Conservation (phyloP, 139 green algal genomes). For the Mesostigma viride region DNA sequence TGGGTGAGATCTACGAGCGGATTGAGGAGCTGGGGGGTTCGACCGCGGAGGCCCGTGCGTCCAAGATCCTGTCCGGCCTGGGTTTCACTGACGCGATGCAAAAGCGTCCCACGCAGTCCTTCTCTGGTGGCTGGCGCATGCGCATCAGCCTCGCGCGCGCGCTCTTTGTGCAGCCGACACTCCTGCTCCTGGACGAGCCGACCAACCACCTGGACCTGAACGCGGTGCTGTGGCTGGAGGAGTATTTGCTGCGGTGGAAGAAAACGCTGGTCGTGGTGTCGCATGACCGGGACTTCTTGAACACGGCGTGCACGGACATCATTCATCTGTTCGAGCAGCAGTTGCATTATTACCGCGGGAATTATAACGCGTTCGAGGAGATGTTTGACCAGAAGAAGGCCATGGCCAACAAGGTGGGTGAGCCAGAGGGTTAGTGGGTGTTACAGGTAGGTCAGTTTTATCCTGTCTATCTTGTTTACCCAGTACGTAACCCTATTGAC, state of each 20-base stretch:
- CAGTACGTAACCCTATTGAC: too few relatives aligned
- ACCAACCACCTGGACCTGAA: conserved; percentile 98
- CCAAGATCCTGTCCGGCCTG: conserved; percentile 94
- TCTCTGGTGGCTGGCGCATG: conserved; percentile 93
- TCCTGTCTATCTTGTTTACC: too few relatives aligned
- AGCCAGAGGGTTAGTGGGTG: too few relatives aligned
- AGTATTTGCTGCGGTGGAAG: conserved; percentile 91
- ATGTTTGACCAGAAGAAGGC: conserved; percentile 96
- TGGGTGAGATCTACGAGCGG: conserved; percentile 86
- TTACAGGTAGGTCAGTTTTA: too few relatives aligned
- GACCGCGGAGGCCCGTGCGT: conserved; percentile 78
- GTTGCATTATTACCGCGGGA: conserved; percentile 81
- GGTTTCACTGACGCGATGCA: conserved; percentile 80
- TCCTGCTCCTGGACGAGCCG: conserved; percentile 96
- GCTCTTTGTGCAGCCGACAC: conserved; percentile 94
- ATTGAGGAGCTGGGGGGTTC: conserved; percentile 67
- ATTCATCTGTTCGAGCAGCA: conserved; percentile 96
- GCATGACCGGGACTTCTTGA: conserved; percentile 97
- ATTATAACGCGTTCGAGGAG: conserved; percentile 91
- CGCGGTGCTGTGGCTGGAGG: conserved; percentile 81
- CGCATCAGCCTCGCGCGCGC: conserved; percentile 94
- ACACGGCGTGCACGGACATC: conserved; percentile 97
- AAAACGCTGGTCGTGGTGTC: conserved; percentile 98
- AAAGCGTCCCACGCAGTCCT: conserved; percentile 53
- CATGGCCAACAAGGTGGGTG: conserved; percentile 74